Base-by-base conservation (phyloP, 2,329 filamentous ascomycete species). In the Hypoxylon sp. region DNA sequence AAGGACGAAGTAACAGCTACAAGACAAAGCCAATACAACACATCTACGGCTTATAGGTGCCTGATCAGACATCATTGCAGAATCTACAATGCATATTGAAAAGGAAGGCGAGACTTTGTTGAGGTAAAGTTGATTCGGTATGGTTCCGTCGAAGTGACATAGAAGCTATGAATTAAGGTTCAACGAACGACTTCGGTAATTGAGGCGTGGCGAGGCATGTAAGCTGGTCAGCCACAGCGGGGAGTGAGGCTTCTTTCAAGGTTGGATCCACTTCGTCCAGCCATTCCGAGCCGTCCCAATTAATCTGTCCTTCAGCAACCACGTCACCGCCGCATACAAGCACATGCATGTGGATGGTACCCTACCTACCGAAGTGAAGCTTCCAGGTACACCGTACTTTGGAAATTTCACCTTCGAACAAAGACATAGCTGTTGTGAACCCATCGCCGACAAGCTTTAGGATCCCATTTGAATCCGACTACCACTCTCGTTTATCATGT, bases 301-400 rank as follows among this genome's bases (percentile, higher is more conserved):
- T 63, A 55, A 66, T 66, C 60, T 63, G 60, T 57, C 59, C 61
- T 51, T 58, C 36, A 66, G 48, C 45, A 67, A 70, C 68, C 68
- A 71, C 68, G 68, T 71, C 68, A 71, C 68, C 68, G 66, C 68
- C 65, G 68, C 68, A 70, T 68, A 60, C 28, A 62, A 61, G 50
- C 62, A 65, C 68, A 64, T 67, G 60, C 60, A 66, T 58, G 28
- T 67, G 60, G 65, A 65, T 69, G 60, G 41, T 59, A 66, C 66
- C 68, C 62, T 68, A 57, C 60, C 57, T 60, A 63, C 43, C 56
- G 36, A 41, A 43, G 43, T 57, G 41, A 25, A 62, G 23, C 38
- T 68, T 56, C 55, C 30, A 61, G 45, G 60, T 68, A 68, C 60
- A 38, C 23, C 30, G 49, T 60, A 59, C 30, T 25, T 48, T 25